phyloP scores from a whole-genome alignment of 257 asterid species.

The Solanum gandarillasii region DNA sequence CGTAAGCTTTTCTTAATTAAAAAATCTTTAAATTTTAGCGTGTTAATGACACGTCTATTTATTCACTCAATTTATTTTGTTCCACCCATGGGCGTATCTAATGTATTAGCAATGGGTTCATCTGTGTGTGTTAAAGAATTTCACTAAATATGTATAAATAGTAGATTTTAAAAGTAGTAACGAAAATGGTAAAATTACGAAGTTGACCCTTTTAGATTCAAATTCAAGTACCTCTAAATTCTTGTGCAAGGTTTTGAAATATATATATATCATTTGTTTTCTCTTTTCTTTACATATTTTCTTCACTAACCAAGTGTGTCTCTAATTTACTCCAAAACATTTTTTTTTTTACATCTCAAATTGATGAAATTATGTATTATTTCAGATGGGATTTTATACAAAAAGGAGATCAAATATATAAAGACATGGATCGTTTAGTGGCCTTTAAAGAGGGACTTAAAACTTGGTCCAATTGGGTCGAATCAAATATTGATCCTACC shows the following conservation, averaged over 20 bases:
- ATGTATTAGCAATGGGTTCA: no score
- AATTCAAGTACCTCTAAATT: neutral
- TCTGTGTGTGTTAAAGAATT: no score
- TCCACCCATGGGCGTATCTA: no score
- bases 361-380: neutral
- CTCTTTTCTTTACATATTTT: no score
- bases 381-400: constrained; percentile 67
- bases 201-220: no score
- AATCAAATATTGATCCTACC: constrained; percentile 39
- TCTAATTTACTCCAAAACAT: neutral
- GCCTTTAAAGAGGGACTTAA: constrained; percentile 49
- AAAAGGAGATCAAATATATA: constrained; percentile 27
- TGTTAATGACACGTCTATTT: neutral
- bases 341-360: neutral
- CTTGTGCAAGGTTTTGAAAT: neutral
- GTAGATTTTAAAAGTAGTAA: no score
- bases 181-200: no score
- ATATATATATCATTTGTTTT: neutral
- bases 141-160: no score
- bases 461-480: constrained; percentile 82
- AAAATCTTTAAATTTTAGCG: neutral
- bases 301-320: neutral
- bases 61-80: neutral
- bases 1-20: constrained; percentile 22
- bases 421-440: constrained; percentile 58